phyloP scores from a whole-genome alignment of 208 protist species.

The Crithidia brevicula region DNA sequence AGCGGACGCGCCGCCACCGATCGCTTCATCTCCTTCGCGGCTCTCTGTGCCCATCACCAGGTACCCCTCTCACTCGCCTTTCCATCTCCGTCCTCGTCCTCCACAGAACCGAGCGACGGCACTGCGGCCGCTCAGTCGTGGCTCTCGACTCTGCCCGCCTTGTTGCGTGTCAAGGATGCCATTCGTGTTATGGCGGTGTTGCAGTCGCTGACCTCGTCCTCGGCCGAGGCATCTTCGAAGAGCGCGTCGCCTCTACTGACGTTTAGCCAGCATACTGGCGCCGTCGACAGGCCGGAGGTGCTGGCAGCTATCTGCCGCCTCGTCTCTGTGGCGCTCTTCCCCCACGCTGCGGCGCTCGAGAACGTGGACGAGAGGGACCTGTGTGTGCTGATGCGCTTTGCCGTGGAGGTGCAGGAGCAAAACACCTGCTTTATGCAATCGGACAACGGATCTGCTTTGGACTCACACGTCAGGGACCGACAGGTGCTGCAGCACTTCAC shows the following conservation, averaged over 20 bases:
- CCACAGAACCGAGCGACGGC: background rate
- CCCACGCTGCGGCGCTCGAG: constrained; percentile 39
- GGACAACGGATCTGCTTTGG: background rate
- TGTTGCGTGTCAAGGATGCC: constrained; percentile 30
- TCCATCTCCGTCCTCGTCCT: background rate
- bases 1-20: constrained; percentile 23
- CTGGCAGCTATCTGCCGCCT: constrained; percentile 43
- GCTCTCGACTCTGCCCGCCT: background rate
- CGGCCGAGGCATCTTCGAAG: background rate
- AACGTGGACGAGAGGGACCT: constrained; percentile 73
- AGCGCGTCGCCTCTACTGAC: background rate
- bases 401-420: constrained; percentile 48
- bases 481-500: constrained; percentile 40
- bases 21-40: constrained; percentile 60
- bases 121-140: no score
- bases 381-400: constrained; percentile 62
- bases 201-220: background rate
- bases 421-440: constrained; percentile 56
- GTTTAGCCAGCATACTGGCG: constrained; percentile 11
- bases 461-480: background rate
- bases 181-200: constrained; percentile 61
- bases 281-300: constrained; percentile 22
- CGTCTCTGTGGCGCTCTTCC: constrained; percentile 46
- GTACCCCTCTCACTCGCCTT: constrained; percentile 66
- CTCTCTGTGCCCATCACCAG: constrained; percentile 66